phyloP scores from a whole-genome alignment of 139 green algal species.

The Micromonas pusilla region DNA sequence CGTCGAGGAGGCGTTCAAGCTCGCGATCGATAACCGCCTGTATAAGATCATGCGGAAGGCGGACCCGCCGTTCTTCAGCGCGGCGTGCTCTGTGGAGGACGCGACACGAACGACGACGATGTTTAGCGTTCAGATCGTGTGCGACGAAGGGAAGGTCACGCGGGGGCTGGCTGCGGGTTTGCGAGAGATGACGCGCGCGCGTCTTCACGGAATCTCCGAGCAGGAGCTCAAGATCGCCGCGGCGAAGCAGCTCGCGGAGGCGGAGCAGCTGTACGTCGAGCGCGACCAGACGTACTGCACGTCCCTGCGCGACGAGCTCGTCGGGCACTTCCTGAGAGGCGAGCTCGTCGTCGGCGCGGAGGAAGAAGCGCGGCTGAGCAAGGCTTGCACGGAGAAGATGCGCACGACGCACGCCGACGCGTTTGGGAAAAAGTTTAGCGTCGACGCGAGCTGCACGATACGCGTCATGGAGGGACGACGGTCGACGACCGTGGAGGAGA shows the following conservation, averaged over 20 bases:
- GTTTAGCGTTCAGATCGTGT: neutral
- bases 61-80: slow-evolving; percentile 61
- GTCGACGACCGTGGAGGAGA: neutral
- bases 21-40: slow-evolving; percentile 61
- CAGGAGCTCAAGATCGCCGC: slow-evolving; percentile 41
- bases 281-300: slow-evolving; percentile 55
- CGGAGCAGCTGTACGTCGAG: slow-evolving; percentile 66
- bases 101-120: slow-evolving; percentile 10
- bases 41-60: slow-evolving; percentile 56
- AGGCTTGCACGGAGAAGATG: slow-evolving; percentile 42
- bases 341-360: slow-evolving; percentile 59
- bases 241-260: slow-evolving; percentile 41
- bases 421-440: slow-evolving; percentile 39
- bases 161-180: neutral
- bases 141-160: neutral
- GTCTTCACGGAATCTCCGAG: slow-evolving; percentile 59
- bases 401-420: slow-evolving; percentile 41
- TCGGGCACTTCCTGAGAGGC: slow-evolving; percentile 58
- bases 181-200: slow-evolving; percentile 59
- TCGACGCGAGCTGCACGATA: slow-evolving; percentile 50
- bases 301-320: slow-evolving; percentile 62
- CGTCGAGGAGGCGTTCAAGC: slow-evolving; percentile 55
- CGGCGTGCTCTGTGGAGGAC: slow-evolving; percentile 3
- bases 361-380: slow-evolving; percentile 63
- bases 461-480: neutral